phyloP scores from a whole-genome alignment of 1,139 yeast genomes.

The Ogataea hybrid region DNA sequence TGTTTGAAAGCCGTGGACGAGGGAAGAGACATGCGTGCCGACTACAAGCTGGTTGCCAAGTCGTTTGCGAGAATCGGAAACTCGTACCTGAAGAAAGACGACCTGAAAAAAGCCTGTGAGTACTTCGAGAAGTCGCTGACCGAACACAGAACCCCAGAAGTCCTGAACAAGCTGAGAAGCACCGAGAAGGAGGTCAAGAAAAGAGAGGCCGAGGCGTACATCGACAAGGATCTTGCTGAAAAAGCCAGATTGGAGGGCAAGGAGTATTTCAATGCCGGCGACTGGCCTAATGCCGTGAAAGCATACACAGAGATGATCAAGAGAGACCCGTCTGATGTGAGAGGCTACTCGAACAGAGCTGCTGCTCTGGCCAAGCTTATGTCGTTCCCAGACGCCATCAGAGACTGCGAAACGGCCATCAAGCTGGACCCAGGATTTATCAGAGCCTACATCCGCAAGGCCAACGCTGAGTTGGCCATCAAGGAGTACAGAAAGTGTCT shows the following conservation, averaged over 20 bases:
- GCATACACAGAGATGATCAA: slow-evolving; percentile 94
- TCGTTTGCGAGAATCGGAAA: slow-evolving; percentile 92
- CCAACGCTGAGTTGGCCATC: slow-evolving; percentile 90
- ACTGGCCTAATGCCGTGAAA: slow-evolving; percentile 96
- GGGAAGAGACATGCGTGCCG: slow-evolving; percentile 89
- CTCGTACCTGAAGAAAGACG: slow-evolving; percentile 71
- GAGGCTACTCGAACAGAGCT: slow-evolving; percentile 98
- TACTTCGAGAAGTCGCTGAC: slow-evolving; percentile 88
- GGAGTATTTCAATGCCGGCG: slow-evolving; percentile 82
- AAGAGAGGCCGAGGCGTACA: slow-evolving; percentile 72
- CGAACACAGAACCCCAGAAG: slow-evolving; percentile 96
- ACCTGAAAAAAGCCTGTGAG: slow-evolving; percentile 71
- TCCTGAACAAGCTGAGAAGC: slow-evolving; percentile 79
- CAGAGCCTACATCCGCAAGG: slow-evolving; percentile 96
- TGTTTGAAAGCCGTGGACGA: slow-evolving; percentile 81
- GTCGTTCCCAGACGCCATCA: slow-evolving; percentile 96
- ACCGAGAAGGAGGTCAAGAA: slow-evolving; percentile 84
- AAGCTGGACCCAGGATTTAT: slow-evolving; percentile 82
- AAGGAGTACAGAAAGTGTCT: slow-evolving; percentile 80
- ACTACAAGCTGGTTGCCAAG: slow-evolving; percentile 88
- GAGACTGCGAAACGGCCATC: slow-evolving; percentile 89
- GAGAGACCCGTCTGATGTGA: slow-evolving; percentile 94
- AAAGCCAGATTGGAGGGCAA: slow-evolving; percentile 94
- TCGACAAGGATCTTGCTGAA: slow-evolving; percentile 91
- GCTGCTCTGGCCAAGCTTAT: slow-evolving; percentile 92